Base-by-base conservation (phyloP, 2,329 filamentous ascomycete genomes). In the Trichocomaceae sp. region DNA sequence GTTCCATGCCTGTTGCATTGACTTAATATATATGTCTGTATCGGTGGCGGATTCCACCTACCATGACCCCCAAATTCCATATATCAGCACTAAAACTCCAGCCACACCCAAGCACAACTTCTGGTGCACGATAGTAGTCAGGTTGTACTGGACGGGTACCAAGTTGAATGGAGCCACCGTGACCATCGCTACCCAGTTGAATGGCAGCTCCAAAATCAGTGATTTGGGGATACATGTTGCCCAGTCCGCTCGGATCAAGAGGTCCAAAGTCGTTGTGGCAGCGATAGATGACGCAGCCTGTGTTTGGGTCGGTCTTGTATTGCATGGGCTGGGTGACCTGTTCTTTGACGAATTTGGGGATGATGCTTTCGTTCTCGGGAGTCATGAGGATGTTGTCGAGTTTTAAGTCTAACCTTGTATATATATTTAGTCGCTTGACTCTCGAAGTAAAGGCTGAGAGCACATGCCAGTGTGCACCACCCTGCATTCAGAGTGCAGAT, bases 371-470 rank as follows among this genome's bases (percentile, higher is more conserved):
- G 37, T 77, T 72, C 0, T 56, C 46, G 39, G 75, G 70, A 7
- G 66, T 66, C 26, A 77, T 67, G 68, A 78, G 73, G 44, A 79
- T 74, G 44, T 79, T 79, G 53, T 75, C 72, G 2, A 72, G 70
- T 57, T 75, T 77, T 23, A 79, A 74, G 59, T 73, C 71, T 74
- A 45, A 39, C n/a, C n/a, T n/a, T n/a, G n/a, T n/a, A 8, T 8
- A 35, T 35, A 35, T 35, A 35, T 35, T 35, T 35, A 35, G 31
- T 15, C 10, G 13, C 31, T 15, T 48, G 52, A 57, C 44, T 39
- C 23, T n/a, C 41, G 9, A 29, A 37, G 13, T 79, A 74, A 39
- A 35, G 31, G 3, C 13, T 2, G 31, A 15, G 12, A 35, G 77
- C 69, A 13, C 75, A 9, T 73, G 58, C 75, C 75, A 53, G 75